A percentile compares a stretch with the other conserved stretches of the same genome.
Evolutionary conservation across 345 rosid species (phyloP).

Genomic region (Eucalyptus victrix): DNA sequence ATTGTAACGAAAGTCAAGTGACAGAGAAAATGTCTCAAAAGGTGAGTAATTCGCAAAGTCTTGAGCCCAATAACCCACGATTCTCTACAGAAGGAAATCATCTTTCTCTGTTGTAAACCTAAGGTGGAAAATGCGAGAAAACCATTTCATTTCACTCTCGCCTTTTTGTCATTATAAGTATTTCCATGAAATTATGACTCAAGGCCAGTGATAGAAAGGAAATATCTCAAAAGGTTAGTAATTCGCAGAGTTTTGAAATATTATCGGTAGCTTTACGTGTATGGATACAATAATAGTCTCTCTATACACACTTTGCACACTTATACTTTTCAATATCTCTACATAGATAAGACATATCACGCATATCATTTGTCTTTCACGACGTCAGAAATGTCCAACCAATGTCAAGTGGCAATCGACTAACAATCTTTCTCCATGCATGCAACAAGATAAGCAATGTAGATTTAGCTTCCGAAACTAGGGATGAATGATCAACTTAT

Average conservation of each 20-base stretch:
- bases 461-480: background rate
- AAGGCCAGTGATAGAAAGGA: background rate
- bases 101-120: background rate
- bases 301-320: rapidly evolving
- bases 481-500: background rate
- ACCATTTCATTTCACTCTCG: background rate
- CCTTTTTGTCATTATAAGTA: background rate
- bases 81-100: background rate
- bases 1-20: background rate
- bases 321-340: background rate
- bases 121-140: background rate
- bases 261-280: rapidly evolving
- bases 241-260: background rate
- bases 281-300: background rate
- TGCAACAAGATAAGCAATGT: background rate
- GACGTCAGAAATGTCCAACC: rapidly evolving
- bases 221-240: background rate
- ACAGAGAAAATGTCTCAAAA: background rate
- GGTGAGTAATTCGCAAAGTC: background rate
- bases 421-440: background rate
- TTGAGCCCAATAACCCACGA: background rate
- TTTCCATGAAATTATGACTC: background rate
- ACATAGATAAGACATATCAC: background rate
- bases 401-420: background rate
- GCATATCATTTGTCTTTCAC: background rate